Conservation (phyloP, 75 land plant species). For the Chamaecyparis obtusa region DNA sequence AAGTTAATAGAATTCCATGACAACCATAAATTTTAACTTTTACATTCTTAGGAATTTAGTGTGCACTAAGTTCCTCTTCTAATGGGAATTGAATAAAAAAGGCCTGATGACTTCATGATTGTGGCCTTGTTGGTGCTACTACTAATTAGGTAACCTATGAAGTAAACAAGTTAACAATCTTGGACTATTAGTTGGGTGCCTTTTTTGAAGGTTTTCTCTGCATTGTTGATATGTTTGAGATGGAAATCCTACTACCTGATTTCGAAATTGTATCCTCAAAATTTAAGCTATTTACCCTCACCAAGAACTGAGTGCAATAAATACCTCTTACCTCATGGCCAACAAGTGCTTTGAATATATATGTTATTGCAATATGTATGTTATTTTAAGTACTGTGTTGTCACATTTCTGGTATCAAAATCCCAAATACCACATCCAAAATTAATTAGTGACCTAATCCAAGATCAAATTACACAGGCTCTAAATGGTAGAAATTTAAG, state of each 20-base stretch:
- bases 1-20: background rate
- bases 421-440: no score
- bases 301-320: background rate
- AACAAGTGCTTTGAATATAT: background rate
- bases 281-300: background rate
- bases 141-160: background rate
- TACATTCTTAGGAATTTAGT: background rate
- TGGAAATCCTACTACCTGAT: background rate
- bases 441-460: no score
- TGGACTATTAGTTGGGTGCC: background rate
- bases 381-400: no score
- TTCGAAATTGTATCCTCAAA: background rate
- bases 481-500: no score
- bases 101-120: no score
- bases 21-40: background rate
- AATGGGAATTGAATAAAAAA: background rate
- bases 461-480: no score
- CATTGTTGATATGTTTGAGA: background rate
- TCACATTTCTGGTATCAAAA: no score
- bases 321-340: background rate
- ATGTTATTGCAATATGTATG: background rate
- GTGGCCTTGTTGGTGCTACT: background rate
- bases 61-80: background rate
- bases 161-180: background rate
- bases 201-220: background rate